Evolutionary conservation across 2,329 filamentous ascomycete genomes (phyloP).

Genomic region (Aciculosporium take): DNA sequence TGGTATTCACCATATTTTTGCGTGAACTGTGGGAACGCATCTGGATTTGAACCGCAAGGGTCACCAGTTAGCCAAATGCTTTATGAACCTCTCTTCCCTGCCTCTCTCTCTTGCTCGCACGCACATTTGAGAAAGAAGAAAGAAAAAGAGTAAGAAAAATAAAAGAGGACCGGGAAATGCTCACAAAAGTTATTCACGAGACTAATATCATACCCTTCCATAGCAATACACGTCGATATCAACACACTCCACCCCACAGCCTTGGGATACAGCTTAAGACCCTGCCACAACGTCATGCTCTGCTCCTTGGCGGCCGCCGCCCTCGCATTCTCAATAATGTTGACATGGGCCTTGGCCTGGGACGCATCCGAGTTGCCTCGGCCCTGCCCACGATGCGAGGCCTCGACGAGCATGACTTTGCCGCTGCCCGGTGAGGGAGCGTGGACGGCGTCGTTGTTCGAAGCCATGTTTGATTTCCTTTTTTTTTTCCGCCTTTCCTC

Average conservation of each 20-base stretch:
- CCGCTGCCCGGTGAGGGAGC: too few species aligned
- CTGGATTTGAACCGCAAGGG: slow-evolving; percentile 12
- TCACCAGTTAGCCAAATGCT: neutral
- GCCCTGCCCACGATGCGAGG: slow-evolving; percentile 9
- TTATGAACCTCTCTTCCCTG: too few species aligned
- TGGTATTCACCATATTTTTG: slow-evolving; percentile 39
- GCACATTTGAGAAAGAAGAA: too few species aligned
- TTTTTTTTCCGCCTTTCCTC: too few species aligned
- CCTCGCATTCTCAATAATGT: slow-evolving; percentile 21
- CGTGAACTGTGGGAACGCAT: slow-evolving; percentile 43
- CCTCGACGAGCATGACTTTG: slow-evolving; percentile 6
- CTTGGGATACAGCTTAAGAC: slow-evolving; percentile 72
- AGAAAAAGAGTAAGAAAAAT: neutral
- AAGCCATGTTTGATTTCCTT: slow-evolving; percentile 2
- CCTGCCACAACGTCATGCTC: slow-evolving; percentile 59
- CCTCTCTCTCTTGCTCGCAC: too few species aligned
- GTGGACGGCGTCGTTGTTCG: neutral
- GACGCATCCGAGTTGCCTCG: slow-evolving; percentile 9
- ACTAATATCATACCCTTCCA: slow-evolving; percentile 81
- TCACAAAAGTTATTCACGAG: slow-evolving; percentile 68
- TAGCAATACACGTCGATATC: slow-evolving; percentile 80
- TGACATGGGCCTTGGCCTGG: slow-evolving; percentile 16
- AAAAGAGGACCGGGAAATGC: neutral
- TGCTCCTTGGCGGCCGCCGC: slow-evolving; percentile 47
- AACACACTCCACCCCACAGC: slow-evolving; percentile 71